Base-by-base conservation (phyloP, 352 stramenopile genomes). In the Phytophthora kernoviae region DNA sequence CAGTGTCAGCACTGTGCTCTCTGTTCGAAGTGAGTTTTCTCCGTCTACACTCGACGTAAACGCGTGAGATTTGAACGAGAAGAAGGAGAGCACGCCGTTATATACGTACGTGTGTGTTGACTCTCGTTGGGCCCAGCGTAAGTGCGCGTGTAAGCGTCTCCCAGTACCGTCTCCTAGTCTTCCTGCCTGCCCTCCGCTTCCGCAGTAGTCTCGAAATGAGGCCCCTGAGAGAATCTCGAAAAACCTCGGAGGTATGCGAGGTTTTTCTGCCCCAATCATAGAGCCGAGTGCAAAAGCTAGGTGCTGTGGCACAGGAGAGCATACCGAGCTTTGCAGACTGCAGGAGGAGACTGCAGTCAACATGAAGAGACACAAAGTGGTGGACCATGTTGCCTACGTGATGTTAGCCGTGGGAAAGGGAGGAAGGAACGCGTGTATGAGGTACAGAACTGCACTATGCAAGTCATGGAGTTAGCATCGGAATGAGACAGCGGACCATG, bases 191-290 rank as follows among this genome's bases (percentile, higher is more conserved):
- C 52, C 53, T 36, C 45, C 43, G 63, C 64, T 54, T 22, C 27
- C 32, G 47, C 40, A 46, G n/a, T n/a, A n/a, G 54, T 41, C 62
- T 36, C 10, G 51, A 73, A 68, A 68, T 73, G 59, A 65, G 58
- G 68, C 53, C 53, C 53, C 32, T 11, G 42, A 41, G 58, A 73
- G 64, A 68, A 73, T 37, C 27, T 37, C 17, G 17, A 53, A 62
- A 65, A 72, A 73, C 65, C 62, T 58, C 62, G 39, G 26, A 46
- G 21, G 15, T 7, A 14, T 11, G 14, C 27, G 49, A 65, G 64
- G 58, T 73, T 68, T 73, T 59, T 45, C 17, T 36, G 14, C 18
- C 27, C 14, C 12, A 33, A 22, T 40, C 20, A 26, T 21, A 30
- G 24, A 30, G 24, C 6, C 3, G 3, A 6, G 11, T 39, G 9